Conservation (phyloP, 129 eudicot genomes). For the Rutidosis leptorrhynchoides region DNA sequence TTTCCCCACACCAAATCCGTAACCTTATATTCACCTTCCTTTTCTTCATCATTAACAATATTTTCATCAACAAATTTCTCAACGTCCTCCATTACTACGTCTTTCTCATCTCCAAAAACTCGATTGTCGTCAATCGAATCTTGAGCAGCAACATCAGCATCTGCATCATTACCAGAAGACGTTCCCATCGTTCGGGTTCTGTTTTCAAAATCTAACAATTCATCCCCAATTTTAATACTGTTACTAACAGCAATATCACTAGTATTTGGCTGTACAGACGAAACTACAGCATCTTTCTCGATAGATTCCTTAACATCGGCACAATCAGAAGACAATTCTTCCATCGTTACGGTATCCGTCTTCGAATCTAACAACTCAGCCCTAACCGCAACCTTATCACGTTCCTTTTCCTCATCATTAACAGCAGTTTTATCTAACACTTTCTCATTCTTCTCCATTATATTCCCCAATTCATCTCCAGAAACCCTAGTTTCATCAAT, state of each 20-base stretch:
- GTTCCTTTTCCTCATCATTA: slow-evolving; percentile 39
- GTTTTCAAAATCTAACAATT: not conserved
- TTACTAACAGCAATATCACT: not conserved
- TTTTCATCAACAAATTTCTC: slow-evolving; percentile 25
- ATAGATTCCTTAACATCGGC: not conserved
- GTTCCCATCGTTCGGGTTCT: slow-evolving; percentile 19
- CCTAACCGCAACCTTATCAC: slow-evolving; percentile 29
- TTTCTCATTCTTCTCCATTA: slow-evolving; percentile 20
- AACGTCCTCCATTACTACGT: not conserved
- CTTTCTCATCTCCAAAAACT: slow-evolving; percentile 32
- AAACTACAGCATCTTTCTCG: not conserved
- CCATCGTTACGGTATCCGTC: not conserved
- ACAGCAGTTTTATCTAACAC: slow-evolving; percentile 18
- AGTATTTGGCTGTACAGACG: not conserved
- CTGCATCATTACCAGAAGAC: slow-evolving; percentile 2
- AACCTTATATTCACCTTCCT: slow-evolving; percentile 49
- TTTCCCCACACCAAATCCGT: slow-evolving; percentile 86
- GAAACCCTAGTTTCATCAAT: slow-evolving; percentile 32
- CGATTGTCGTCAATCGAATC: slow-evolving; percentile 7
- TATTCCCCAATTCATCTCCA: slow-evolving; percentile 25
- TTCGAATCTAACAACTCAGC: not conserved
- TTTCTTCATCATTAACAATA: slow-evolving; percentile 31
- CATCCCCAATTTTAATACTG: not conserved
- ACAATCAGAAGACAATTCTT: not conserved
- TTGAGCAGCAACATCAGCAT: slow-evolving; percentile 1